Base-by-base conservation (phyloP, 192 early-diverging fungal species). In the Radiomyces spectabilis region DNA sequence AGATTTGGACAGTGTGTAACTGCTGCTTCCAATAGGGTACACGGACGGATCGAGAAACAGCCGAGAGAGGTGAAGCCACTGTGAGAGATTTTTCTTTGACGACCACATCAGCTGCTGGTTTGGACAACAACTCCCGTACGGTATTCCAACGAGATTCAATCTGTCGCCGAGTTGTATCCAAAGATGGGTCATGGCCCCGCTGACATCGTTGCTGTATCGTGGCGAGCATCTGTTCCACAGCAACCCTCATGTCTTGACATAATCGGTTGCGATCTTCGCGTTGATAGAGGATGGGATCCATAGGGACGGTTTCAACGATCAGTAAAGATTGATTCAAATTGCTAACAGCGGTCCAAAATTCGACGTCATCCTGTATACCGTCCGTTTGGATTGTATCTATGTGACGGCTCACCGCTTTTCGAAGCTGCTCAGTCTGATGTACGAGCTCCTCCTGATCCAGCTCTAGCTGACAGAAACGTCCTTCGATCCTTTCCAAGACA, bases 401-500 rank as follows among this genome's bases (percentile, higher is more conserved):
- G 8, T 31, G 15, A 8, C 40, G 37, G 22, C 21, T 54, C n/a
- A 41, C 38, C 4, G 30, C 37, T 7, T 55, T 53, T 25, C 52
- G 53, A 22, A 55, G 25, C 1, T 21, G 12, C 25, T 53, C 60
- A 16, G 49, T 39, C 1, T 62, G 60, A 8, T 26, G 8, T 18
- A 55, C 48, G 9, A 62, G 26, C 10, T 47, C 52, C 24, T 62
- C 60, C n/a, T 55, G 60, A 2, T 53, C 45, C 18, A 51, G 13
- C 15, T 62, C 60, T 18, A 62, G 16, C 25, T 62, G 60, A 32
- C 43, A 47, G 30, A 62, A 62, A 3, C 60, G 51, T 7, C 51
- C 18, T 38, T 62, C 52, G 24, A 62, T 62, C 1, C 52, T 31
- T 24, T 62, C 60, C 39, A 62, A 55, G 1, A 62, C 60, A 54